phyloP scores from a whole-genome alignment of 176 grass and related monocot species.

The Rhynchospora breviuscula region DNA sequence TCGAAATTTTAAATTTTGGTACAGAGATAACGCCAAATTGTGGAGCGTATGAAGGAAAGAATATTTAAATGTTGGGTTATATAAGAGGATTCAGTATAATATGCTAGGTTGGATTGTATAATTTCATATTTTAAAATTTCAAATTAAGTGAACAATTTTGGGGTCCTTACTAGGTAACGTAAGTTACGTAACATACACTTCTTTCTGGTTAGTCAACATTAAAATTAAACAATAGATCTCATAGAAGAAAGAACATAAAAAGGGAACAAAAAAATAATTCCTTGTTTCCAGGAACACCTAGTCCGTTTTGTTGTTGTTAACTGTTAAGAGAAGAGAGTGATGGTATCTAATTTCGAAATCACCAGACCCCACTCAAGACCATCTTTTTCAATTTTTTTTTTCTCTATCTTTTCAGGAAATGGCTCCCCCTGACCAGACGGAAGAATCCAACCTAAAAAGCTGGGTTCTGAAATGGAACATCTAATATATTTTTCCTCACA shows the following conservation, averaged over 20 bases:
- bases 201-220: background rate
- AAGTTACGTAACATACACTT: no score
- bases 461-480: background rate
- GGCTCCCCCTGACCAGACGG: background rate
- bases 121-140: background rate
- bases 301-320: background rate
- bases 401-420: background rate
- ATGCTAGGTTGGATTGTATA: background rate
- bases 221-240: background rate
- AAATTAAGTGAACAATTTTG: no score
- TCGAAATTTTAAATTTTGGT: background rate
- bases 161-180: no score
- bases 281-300: background rate
- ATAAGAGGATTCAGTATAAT: background rate
- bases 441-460: slow-evolving; percentile 4
- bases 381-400: background rate
- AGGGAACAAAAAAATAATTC: background rate
- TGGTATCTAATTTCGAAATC: background rate
- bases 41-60: background rate
- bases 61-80: background rate
- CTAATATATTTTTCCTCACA: background rate
- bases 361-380: background rate
- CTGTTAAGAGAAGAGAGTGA: background rate
- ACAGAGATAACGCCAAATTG: background rate
- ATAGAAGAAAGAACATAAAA: background rate